Evolutionary conservation across 257 asterid genomes (phyloP), one percentile per base, ranked within the genome.

Genomic region (Plantago elongata): DNA sequence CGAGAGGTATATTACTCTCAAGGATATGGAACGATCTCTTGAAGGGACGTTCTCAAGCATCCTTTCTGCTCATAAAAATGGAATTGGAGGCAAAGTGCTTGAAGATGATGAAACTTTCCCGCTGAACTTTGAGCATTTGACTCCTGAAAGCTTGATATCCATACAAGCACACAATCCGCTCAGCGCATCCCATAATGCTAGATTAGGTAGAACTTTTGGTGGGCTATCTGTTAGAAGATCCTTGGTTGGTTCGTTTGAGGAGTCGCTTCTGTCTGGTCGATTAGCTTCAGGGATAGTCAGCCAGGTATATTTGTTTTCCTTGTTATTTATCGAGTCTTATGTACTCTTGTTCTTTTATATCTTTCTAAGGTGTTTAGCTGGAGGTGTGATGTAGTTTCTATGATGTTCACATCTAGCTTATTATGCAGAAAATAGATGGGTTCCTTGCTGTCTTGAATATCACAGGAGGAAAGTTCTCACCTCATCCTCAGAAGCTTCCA

Each of bases 221-320:
- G 97, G 93, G 59, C 76, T 81, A 60, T 78, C 90, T 9, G 94
- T 90, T 37, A 80, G 77, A 68, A 85, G 89, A 76, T 90, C 97
- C 27, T 77, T 90, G 77, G 88, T 90, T 68, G 97, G 96, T 74
- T 90, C 97, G 48, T 90, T 90, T 54, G 97, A 87, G 78, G 97
- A 87, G 77, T 90, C 97, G 11, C 77, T 90, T 54, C 79, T 90
- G 69, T 90, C 97, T 60, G 97, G 97, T 64, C 84, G 95, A 65
- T 76, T 90, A 69, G 83, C 95, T 60, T 87, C 97, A 8, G 95
- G 93, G 60, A 74, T 74, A 11, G 80, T 78, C 43, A 83, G 78
- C 71, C 95, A 85, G 95, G 97, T 77, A 14, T 7, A 29, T 48
- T 61, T 55, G 9, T 42, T 59, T 57, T 45, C 9, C 6, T 40